Evolutionary conservation across 192 early-diverging fungal genomes (phyloP).

Genomic region (Chytriomyces confervae): DNA sequence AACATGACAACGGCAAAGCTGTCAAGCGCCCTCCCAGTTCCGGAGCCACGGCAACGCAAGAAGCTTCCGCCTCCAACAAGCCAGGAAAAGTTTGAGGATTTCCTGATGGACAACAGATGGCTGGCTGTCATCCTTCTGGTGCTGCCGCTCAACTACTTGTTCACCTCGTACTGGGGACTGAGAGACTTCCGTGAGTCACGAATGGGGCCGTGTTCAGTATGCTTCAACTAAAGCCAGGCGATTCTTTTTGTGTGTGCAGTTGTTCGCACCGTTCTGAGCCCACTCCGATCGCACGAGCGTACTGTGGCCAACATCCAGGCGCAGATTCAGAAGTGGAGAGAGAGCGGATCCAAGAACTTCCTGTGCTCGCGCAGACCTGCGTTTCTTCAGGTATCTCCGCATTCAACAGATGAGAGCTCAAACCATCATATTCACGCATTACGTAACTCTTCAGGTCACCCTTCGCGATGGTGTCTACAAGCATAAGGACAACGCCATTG

Average conservation of each 20-base stretch:
- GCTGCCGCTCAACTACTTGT: slow-evolving; percentile 45
- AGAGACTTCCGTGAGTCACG: slow-evolving; percentile 34
- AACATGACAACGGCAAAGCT: not conserved
- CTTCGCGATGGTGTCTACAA: slow-evolving; percentile 38
- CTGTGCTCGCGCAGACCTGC: slow-evolving; percentile 49
- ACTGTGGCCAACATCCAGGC: slow-evolving; percentile 44
- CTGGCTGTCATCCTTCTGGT: slow-evolving; percentile 41
- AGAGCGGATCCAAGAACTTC: slow-evolving; percentile 37
- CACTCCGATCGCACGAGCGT: slow-evolving; percentile 39
- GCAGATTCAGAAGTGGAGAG: slow-evolving; percentile 42
- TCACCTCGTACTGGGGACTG: slow-evolving; percentile 38
- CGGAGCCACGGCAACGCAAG: slow-evolving; percentile 25
- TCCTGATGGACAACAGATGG: slow-evolving; percentile 40
- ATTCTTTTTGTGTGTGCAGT: slow-evolving; percentile 2
- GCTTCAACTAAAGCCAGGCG: not conserved
- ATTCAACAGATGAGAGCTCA: not conserved
- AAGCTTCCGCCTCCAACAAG: slow-evolving; percentile 26
- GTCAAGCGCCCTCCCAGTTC: slow-evolving; percentile 12
- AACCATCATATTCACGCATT: no score
- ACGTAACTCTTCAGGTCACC: slow-evolving; percentile 26
- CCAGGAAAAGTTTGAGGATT: slow-evolving; percentile 33
- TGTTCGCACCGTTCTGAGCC: slow-evolving; percentile 37
- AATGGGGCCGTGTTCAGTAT: not conserved
- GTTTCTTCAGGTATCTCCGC: slow-evolving; percentile 24
- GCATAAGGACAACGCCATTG: slow-evolving; percentile 38